A percentile compares a stretch with the other conserved stretches of the same genome.
phyloP scores from a whole-genome alignment of 495 filamentous ascomycete species.

The Astrocystis sublimbata region DNA sequence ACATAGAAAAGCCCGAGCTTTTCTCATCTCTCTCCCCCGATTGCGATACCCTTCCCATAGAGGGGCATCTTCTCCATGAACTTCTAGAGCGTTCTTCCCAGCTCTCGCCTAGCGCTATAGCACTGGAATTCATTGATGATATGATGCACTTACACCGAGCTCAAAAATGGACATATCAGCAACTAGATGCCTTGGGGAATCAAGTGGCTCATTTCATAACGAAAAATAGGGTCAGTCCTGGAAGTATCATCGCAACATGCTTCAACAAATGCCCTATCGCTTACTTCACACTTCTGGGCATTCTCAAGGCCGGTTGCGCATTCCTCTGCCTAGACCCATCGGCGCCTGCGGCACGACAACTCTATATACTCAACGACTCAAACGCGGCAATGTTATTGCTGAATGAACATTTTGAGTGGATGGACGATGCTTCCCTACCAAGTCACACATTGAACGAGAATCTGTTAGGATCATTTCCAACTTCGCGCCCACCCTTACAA shows the following conservation, averaged over 20 bases:
- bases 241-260: conserved; percentile 68
- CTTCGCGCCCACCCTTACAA: conserved; percentile 23
- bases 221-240: conserved; percentile 34
- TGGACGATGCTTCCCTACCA: conserved; percentile 30
- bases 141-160: conserved; percentile 36
- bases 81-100: conserved; percentile 56
- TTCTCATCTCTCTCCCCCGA: conserved; percentile 59
- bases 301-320: conserved; percentile 77
- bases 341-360: conserved; percentile 61
- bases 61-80: conserved; percentile 58
- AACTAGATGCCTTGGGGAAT: conserved; percentile 63
- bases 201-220: conserved; percentile 58
- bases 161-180: conserved; percentile 59
- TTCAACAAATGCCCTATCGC: conserved; percentile 81
- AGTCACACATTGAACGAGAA: conserved; percentile 40
- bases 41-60: conserved; percentile 40
- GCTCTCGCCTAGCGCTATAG: conserved; percentile 46
- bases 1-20: conserved; percentile 30
- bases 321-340: conserved; percentile 75
- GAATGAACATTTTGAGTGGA: conserved; percentile 30
- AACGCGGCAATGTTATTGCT: conserved; percentile 54
- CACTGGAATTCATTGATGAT: conserved; percentile 61
- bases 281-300: conserved; percentile 75
- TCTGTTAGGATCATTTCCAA: conserved; percentile 28
- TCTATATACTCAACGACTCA: conserved; percentile 68